Conservation (phyloP, 1,284 basidiomycete species). For the Leccinum fallax region DNA sequence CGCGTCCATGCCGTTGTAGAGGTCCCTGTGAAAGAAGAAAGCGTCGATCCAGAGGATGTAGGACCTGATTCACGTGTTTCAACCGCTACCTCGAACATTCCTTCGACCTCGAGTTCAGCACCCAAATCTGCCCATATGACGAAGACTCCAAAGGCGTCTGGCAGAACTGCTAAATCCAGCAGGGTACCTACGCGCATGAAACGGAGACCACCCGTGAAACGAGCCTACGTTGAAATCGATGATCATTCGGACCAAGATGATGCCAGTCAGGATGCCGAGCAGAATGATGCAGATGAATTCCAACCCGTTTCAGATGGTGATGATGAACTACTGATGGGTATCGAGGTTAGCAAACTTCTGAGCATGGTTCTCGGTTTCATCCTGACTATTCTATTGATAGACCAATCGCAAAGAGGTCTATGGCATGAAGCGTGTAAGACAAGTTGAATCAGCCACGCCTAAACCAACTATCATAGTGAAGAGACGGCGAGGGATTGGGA, state of each 20-base stretch:
- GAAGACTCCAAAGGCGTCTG: slow-evolving; percentile 13
- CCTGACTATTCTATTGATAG: slow-evolving; percentile 28
- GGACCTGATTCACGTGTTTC: slow-evolving; percentile 7
- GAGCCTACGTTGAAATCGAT: slow-evolving; percentile 37
- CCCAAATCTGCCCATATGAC: slow-evolving; percentile 6
- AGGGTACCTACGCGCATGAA: slow-evolving; percentile 17
- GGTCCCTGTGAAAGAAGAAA: slow-evolving; percentile 49
- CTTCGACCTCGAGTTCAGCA: slow-evolving; percentile 17
- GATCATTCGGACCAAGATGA: slow-evolving; percentile 24
- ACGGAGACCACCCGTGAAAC: slow-evolving; percentile 29
- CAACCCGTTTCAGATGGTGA: slow-evolving; percentile 46
- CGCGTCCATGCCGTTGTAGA: slow-evolving; percentile 48
- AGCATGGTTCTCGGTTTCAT: not conserved
- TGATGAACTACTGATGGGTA: slow-evolving; percentile 58
- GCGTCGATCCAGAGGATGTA: slow-evolving; percentile 30
- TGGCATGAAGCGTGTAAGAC: slow-evolving; percentile 26
- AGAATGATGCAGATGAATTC: slow-evolving; percentile 21
- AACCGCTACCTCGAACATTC: slow-evolving; percentile 9
- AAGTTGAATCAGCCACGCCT: not conserved
- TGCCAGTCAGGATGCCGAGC: slow-evolving; percentile 24
- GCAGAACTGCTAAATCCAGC: not conserved
- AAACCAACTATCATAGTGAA: slow-evolving; percentile 6
- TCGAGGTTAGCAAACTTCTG: slow-evolving; percentile 41
- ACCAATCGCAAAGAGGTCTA: slow-evolving; percentile 40
- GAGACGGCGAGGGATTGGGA: slow-evolving; percentile 23